A percentile compares a stretch with the other conserved stretches of the same genome.
phyloP scores from a whole-genome alignment of 345 rosid genomes.

The Stellera chamaejasme region DNA sequence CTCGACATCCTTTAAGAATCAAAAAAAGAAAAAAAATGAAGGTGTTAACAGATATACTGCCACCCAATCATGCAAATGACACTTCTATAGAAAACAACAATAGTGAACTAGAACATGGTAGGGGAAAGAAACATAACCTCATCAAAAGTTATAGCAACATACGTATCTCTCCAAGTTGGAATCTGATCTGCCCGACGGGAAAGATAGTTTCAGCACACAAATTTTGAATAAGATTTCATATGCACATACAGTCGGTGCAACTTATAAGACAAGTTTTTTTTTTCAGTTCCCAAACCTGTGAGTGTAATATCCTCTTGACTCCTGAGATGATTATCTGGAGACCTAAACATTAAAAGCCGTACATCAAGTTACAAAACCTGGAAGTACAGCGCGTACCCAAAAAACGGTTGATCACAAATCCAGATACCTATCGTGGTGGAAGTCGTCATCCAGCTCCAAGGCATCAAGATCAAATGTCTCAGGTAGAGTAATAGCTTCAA shows the following conservation, averaged over 20 bases:
- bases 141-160: slow-evolving; percentile 56
- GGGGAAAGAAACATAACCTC: slow-evolving; percentile 34
- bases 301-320: slow-evolving; percentile 71
- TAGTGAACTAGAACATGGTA: background rate
- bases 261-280: too few species aligned
- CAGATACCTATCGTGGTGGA: slow-evolving; percentile 29
- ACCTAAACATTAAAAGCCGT: slow-evolving; percentile 21
- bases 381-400: background rate
- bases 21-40: slow-evolving; percentile 9
- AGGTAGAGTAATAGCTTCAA: slow-evolving; percentile 68
- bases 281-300: slow-evolving; percentile 23
- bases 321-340: slow-evolving; percentile 41
- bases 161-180: slow-evolving; percentile 51
- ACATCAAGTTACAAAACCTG: background rate
- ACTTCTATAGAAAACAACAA: background rate
- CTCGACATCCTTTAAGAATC: slow-evolving; percentile 27
- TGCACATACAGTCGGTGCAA: background rate
- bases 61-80: background rate
- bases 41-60: background rate
- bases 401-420: background rate
- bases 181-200: slow-evolving; percentile 45
- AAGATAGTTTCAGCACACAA: background rate
- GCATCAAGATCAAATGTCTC: slow-evolving; percentile 60
- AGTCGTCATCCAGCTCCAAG: slow-evolving; percentile 36
- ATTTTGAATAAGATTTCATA: background rate